Evolutionary conservation across 2,329 filamentous ascomycete genomes (phyloP), one percentile per base, ranked within the genome.

Genomic region (Sodiomyces alkalinus): DNA sequence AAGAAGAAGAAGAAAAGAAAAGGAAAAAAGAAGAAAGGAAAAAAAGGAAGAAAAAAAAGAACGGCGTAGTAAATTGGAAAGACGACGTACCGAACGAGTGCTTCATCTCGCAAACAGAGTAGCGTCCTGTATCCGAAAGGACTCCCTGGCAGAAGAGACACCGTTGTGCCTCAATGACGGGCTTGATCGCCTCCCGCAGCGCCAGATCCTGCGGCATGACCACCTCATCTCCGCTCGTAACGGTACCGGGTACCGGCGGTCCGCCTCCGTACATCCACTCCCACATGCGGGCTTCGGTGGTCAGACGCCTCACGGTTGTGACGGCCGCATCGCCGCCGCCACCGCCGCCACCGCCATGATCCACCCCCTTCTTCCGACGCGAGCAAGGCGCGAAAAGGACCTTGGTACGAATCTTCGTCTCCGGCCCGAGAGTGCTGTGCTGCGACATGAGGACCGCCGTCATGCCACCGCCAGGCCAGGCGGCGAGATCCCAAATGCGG

Each of bases 181-280:
- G 34, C n/a, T 33, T 39, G 32, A 68, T 63, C 13, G 58, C 48
- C 10, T 46, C 45, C 11, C 44, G 45, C 8, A 65, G 27, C 1
- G 43, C 35, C 3, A 39, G 29, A 5, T 29, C 28, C 19, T 19
- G 28, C 12, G 21, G 19, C 9, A 31, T 28, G 13, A 30, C 28
- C 11, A 19, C 22, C 4, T 22, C 27, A 4, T 30, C 27, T 2
- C 34, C 35, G 3, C 6, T 30, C 10, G 31, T 28, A 15, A 40
- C 33, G 6, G 39, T 49, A 4, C 59, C 62, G 0, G 56, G 50
- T 3, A 68, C 58, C 2, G 55, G 49, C 0, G 53, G 48, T 0
- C 62, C 63, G n/a, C 49, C 49, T 12, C 64, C 66, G 39, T 73
- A 72, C 60, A 72, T 66, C 57, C 62, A 68, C 35, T 71, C 62